Conservation (phyloP, 306 rosid species). For the Castanea mollissima region DNA sequence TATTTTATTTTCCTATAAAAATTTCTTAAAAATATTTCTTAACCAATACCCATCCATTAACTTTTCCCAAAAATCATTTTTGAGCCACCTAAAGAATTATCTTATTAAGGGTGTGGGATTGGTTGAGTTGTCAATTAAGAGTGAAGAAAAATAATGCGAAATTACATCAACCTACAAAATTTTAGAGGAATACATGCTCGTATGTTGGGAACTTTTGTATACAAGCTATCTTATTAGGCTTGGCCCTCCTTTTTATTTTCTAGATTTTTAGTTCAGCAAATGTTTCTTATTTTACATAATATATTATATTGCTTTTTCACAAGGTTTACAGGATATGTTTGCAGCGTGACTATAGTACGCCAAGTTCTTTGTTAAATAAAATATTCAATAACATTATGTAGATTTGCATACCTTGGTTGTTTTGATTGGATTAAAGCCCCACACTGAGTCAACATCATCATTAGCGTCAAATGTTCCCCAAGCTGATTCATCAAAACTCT, state of each 20-base stretch:
- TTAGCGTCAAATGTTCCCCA: constrained; percentile 91
- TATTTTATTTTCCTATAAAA: too few relatives aligned
- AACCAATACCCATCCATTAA: too few relatives aligned
- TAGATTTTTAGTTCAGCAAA: neutral
- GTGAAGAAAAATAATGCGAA: neutral
- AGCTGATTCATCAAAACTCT: constrained; percentile 64
- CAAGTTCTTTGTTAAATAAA: neutral
- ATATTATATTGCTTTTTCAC: neutral
- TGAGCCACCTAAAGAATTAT: neutral
- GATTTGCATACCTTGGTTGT: constrained; percentile 52
- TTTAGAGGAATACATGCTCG: neutral
- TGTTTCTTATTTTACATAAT: neutral
- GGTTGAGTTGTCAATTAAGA: neutral
- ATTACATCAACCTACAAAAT: neutral
- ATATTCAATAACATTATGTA: constrained; percentile 4
- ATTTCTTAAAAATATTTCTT: too few relatives aligned
- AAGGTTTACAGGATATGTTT: neutral
- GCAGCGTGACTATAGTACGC: neutral
- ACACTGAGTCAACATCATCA: constrained; percentile 81
- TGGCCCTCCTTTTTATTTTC: neutral
- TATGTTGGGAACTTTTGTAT: neutral
- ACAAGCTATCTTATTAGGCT: neutral
- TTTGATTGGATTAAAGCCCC: constrained; percentile 74
- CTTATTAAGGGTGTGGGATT: constrained; percentile 4
- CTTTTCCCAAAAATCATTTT: neutral